A percentile compares a stretch with the other conserved stretches of the same genome.
These are phyloP conservation scores for Camellia granthamiana DNA, from an alignment of 148 eudicot genomes.

Conservation along the genomic window DNA sequence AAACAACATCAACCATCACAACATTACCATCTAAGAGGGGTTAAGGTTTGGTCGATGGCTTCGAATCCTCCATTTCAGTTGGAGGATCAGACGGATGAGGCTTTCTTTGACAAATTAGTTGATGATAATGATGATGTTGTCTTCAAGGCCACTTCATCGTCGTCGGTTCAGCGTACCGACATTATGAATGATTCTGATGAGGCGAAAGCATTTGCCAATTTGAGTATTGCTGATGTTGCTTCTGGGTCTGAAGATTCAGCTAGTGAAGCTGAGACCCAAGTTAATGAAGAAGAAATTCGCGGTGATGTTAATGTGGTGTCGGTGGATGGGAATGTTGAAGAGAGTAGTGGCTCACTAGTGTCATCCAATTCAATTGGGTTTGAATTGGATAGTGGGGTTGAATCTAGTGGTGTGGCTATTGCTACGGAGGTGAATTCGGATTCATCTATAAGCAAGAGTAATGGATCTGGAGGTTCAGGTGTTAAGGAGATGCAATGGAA, in stretches of 20 bases:
- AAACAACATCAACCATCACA: too few species aligned
- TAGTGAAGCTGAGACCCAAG: constrained; percentile 24
- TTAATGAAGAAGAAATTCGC: constrained; percentile 20
- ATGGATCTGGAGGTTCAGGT: constrained; percentile 41
- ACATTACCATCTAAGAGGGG: neutral
- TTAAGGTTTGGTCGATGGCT: constrained; percentile 58
- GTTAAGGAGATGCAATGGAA: constrained; percentile 91
- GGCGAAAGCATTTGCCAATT: constrained; percentile 42
- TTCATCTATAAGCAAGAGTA: constrained; percentile 23
- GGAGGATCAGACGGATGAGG: constrained; percentile 89
- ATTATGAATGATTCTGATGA: constrained; percentile 47
- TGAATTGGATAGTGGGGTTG: constrained; percentile 30
- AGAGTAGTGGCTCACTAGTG: constrained; percentile 22
- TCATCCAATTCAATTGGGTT: constrained; percentile 38
- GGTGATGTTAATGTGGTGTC: neutral
- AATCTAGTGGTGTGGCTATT: constrained; percentile 24
- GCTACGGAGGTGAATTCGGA: constrained; percentile 26
- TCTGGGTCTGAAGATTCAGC: constrained; percentile 16
- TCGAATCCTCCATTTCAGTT: constrained; percentile 66
- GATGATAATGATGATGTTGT: constrained; percentile 54
- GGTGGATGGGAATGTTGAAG: constrained; percentile 24
- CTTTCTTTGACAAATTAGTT: constrained; percentile 83
- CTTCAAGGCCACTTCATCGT: constrained; percentile 20
- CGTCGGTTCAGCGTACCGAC: constrained; percentile 18
- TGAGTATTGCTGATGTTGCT: constrained; percentile 31